Evolutionary conservation across 176 grass and related monocot genomes (phyloP).

Genomic region (Stipa capillata): DNA sequence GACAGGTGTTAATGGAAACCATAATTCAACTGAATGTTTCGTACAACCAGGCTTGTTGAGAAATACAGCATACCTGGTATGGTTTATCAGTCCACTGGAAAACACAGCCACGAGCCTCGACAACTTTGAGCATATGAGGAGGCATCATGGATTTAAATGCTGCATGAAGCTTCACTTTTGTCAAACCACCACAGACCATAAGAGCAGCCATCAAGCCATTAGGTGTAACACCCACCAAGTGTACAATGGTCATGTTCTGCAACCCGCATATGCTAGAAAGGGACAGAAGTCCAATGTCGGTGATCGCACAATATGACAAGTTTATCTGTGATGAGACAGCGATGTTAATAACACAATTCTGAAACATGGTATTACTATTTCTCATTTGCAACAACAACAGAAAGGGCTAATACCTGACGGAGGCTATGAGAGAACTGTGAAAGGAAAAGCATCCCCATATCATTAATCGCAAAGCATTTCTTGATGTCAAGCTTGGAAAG

Average conservation of each 20-base stretch:
- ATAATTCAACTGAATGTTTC: not conserved
- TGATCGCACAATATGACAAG: constrained; percentile 76
- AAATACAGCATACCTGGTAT: constrained; percentile 44
- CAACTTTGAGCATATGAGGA: constrained; percentile 42
- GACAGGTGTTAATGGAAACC: not conserved
- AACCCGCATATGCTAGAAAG: constrained; percentile 71
- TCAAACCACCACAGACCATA: constrained; percentile 62
- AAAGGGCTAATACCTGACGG: constrained; percentile 36
- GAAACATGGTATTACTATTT: not conserved
- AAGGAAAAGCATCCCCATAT: constrained; percentile 66
- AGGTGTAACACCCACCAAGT: constrained; percentile 55
- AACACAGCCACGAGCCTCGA: constrained; percentile 48
- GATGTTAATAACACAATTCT: not conserved
- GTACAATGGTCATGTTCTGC: constrained; percentile 70
- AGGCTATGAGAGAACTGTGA: constrained; percentile 59
- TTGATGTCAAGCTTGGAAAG: constrained; percentile 78
- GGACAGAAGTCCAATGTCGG: constrained; percentile 69
- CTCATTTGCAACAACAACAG: not conserved
- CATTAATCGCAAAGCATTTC: constrained; percentile 65
- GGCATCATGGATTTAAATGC: constrained; percentile 66
- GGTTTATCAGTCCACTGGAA: constrained; percentile 82
- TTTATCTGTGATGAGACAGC: constrained; percentile 57
- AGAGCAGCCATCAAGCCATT: constrained; percentile 63
- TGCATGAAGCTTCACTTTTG: constrained; percentile 60
- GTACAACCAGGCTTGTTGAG: not conserved